Base-by-base conservation (phyloP, 352 stramenopile genomes). In the Pythium pectinolyticum region DNA sequence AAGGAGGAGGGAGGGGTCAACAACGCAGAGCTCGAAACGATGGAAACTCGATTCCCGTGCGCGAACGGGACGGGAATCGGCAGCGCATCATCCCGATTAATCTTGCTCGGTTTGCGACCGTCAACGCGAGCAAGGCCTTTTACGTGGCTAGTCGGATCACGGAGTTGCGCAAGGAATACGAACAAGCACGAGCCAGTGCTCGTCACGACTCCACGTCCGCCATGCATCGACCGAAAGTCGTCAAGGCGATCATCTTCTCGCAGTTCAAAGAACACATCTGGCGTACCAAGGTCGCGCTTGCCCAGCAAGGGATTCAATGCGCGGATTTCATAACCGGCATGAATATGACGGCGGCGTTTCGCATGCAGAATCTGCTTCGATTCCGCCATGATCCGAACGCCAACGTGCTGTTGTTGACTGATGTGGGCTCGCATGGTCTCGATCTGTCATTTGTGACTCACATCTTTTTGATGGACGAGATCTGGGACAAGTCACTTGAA, bases 371-470 rank as follows among this genome's bases (percentile, higher is more conserved):
- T 10, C 56, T 95, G 5, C 59, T 74, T 25, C 59, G 61, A 24
- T 95, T 95, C 56, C 70, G 72, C 31, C 66, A 78, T 20, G 69
- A 92, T 63, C 72, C 80, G 17, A 73, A 85, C 45, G 73, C 90
- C 32, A 97, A 96, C 52, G 88, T 98, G 19, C 82, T 99, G 43
- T 73, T 99, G 12, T 73, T 99, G 24, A 93, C 82, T 0, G 96
- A 98, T 39, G 89, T 98, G 60, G 97, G 97, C 1, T 96, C 86
- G 20, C 88, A 98, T 54, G 97, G 97, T 14, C 83, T 99, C 47
- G 96, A 99, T 64, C 74, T 99, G 12, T 98, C 90, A 40, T 99
- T 99, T 77, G 94, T 98, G 22, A 99, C 96, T 25, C 95, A 99
- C 71, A 97, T 99, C n/a, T 98, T 98, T 59, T 74, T 99, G 31